phyloP scores from a whole-genome alignment of 2,329 filamentous ascomycete species.

The Harringtonia aguacate region DNA sequence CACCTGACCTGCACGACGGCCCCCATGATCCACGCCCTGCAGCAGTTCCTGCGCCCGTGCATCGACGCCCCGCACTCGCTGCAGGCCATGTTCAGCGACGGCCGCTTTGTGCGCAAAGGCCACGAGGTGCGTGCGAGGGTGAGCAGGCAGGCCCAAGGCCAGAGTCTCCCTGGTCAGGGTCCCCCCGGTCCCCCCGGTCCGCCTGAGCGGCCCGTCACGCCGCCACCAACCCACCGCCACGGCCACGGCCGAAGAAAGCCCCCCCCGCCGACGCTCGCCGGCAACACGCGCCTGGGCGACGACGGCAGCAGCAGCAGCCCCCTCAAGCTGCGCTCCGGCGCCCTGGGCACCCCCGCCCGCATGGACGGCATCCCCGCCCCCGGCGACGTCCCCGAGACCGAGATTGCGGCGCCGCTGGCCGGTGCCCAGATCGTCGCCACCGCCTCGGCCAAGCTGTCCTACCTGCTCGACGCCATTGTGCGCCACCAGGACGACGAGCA shows the following conservation, averaged over 20 bases:
- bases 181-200: too few species aligned
- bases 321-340: slow-evolving; percentile 21
- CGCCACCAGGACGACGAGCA: slow-evolving; percentile 64
- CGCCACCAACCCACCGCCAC: background rate
- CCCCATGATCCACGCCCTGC: slow-evolving; percentile 38
- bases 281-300: slow-evolving; percentile 31
- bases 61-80: slow-evolving; percentile 31
- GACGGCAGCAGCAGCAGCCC: slow-evolving; percentile 23
- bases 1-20: slow-evolving; percentile 33
- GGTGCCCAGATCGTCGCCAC: slow-evolving; percentile 62
- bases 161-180: slow-evolving; percentile 27
- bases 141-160: slow-evolving; percentile 27
- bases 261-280: slow-evolving; percentile 21
- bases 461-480: slow-evolving; percentile 64
- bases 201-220: too few species aligned
- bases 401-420: slow-evolving; percentile 38
- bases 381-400: slow-evolving; percentile 9
- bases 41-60: slow-evolving; percentile 38
- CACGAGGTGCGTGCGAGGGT: slow-evolving; percentile 5
- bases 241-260: background rate
- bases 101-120: slow-evolving; percentile 27
- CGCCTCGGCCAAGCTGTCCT: slow-evolving; percentile 76
- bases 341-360: slow-evolving; percentile 11
- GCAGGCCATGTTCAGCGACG: slow-evolving; percentile 35
- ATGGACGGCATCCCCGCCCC: slow-evolving; percentile 12